phyloP scores from a whole-genome alignment of 805 yeast genomes.

The Schizosaccharomyces lindneri region DNA sequence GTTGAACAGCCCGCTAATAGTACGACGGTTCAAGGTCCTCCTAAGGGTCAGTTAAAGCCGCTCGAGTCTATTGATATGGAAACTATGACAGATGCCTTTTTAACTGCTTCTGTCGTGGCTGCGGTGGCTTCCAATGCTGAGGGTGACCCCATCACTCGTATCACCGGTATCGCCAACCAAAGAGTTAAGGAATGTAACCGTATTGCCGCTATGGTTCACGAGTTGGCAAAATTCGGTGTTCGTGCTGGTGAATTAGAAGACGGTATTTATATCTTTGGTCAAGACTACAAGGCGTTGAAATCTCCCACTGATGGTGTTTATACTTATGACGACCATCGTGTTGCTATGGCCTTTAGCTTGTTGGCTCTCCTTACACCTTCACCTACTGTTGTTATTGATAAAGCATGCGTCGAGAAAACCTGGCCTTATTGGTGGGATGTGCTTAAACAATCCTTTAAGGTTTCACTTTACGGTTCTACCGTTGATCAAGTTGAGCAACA shows the following conservation, averaged over 20 bases:
- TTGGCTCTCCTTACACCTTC: constrained; percentile 45
- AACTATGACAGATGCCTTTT: constrained; percentile 97
- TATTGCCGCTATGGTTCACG: constrained; percentile 78
- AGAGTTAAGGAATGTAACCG: constrained; percentile 94
- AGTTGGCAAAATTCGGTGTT: constrained; percentile 79
- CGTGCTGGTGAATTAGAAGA: constrained; percentile 63
- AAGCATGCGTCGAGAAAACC: constrained; percentile 85
- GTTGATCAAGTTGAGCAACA: constrained; percentile 3
- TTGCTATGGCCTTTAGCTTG: constrained; percentile 88
- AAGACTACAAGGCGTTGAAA: constrained; percentile 20
- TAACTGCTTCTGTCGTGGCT: constrained; percentile 90
- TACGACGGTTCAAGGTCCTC: constrained; percentile 82
- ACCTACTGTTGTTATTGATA: constrained; percentile 54
- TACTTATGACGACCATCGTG: constrained; percentile 88
- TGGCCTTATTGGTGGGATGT: constrained; percentile 99
- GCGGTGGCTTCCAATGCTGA: constrained; percentile 38
- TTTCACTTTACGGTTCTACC: constrained; percentile 36
- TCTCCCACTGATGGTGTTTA: constrained; percentile 41
- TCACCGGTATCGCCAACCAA: constrained; percentile 91
- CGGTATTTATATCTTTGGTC: constrained; percentile 72
- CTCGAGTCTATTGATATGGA: constrained; percentile 78
- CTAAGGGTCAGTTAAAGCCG: constrained; percentile 40
- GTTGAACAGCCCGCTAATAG: constrained; percentile 64
- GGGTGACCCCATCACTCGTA: constrained; percentile 32
- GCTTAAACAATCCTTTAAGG: constrained; percentile 42